Evolutionary conservation across 139 green algal genomes (phyloP), one percentile per base, ranked within the genome.

Genomic region (Edaphochlamys debaryana): DNA sequence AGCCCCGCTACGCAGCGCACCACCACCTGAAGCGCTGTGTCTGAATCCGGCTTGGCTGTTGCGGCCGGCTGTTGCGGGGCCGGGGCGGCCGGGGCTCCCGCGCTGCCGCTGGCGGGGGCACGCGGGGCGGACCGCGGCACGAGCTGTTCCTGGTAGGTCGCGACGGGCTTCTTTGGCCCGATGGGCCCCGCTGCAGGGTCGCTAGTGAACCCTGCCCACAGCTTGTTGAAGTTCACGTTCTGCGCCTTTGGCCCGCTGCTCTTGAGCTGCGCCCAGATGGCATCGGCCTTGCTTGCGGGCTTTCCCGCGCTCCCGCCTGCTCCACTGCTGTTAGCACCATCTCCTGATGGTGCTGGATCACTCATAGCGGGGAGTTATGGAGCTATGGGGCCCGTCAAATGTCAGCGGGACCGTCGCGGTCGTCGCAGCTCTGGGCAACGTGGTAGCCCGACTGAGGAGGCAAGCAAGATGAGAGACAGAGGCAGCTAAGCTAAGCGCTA

Each of bases 121-220:
- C 36, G 3, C 54, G 69, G 42, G 32, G 37, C 63, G 27, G 38
- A 7, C 30, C 60, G 41, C 7, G 40, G 11, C 23, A 71, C 40
- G 40, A 71, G 75, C 40, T 81, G 30, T 0, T 60, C 29, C 60
- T 62, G 17, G 60, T 80, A 80, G 56, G 56, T 80, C 6, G 67
- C 36, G 27, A 38, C 67, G 13, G 50, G 36, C 36, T 56, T 67
- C 40, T 64, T 62, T 67, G 66, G 27, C 50, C 50, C 50, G 56
- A 29, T 6, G 17, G 52, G 17, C 9, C 56, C 56, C 25, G 56
- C 4, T 63, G 34, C 45, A 4, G 50, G 25, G 48, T 85, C 74
- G 56, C 62, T 89, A 60, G 38, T 81, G 60, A 87, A 85, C 19
- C 74, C 74, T 15, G 82, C 56, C 86, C 74, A 85, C 2, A 89